Conservation (phyloP, 495 filamentous ascomycete genomes). For the Neurospora sp. region DNA sequence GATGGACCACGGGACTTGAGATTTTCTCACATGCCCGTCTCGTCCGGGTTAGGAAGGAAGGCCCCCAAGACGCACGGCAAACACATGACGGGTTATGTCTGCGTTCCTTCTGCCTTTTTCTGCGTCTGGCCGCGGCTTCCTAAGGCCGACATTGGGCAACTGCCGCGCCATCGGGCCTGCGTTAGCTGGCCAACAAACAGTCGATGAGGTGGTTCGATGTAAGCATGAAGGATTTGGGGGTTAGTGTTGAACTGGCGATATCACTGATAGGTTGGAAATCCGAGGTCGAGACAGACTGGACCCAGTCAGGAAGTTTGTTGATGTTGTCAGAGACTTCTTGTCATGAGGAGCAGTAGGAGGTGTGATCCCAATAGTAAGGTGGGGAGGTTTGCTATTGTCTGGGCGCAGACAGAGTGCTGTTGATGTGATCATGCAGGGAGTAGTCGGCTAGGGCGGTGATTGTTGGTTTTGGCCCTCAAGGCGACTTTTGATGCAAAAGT, state of each 20-base stretch:
- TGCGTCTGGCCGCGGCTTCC: too few species aligned
- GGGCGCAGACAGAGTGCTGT: neutral
- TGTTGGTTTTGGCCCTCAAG: neutral
- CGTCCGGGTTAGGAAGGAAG: neutral
- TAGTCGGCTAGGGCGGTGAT: neutral
- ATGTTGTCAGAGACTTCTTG: neutral
- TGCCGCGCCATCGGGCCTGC: neutral
- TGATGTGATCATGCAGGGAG: neutral
- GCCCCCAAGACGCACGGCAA: neutral
- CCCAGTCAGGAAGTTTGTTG: neutral
- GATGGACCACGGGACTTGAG: neutral
- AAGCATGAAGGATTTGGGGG: neutral
- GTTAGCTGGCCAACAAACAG: neutral
- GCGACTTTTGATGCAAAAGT: neutral
- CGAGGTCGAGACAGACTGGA: neutral
- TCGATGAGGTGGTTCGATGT: neutral
- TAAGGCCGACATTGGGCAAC: too few species aligned
- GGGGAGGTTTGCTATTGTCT: neutral
- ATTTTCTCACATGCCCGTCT: neutral
- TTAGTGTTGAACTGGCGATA: neutral
- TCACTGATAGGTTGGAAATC: neutral
- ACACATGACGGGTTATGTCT: neutral
- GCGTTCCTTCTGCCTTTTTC: neutral
- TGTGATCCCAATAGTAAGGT: neutral
- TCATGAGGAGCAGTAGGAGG: neutral